phyloP scores from a whole-genome alignment of 805 yeast species.

The Myxozyma kluyveri region DNA sequence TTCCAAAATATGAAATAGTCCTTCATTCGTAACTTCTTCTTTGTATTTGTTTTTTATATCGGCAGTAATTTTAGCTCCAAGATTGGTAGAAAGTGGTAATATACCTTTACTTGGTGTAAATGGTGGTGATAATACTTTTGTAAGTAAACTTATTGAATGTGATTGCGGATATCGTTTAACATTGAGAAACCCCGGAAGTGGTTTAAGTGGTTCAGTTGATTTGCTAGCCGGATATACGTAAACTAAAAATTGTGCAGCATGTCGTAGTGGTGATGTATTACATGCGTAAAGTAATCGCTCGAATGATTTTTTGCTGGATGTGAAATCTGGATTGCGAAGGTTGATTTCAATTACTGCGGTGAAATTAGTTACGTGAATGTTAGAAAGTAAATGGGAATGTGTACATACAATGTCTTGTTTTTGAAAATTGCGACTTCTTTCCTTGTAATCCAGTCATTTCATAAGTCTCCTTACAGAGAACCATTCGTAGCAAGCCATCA shows the following conservation, averaged over 20 bases:
- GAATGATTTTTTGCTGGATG: slow-evolving; percentile 19
- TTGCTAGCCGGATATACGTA: slow-evolving; percentile 7
- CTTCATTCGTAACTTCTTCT: slow-evolving; percentile 12
- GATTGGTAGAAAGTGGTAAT: background rate
- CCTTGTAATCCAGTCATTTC: slow-evolving; percentile 23
- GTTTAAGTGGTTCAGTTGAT: slow-evolving; percentile 2
- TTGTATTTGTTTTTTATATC: background rate
- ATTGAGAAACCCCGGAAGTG: slow-evolving; percentile 13
- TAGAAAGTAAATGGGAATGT: background rate
- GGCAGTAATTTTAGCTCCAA: background rate
- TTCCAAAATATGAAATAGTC: slow-evolving; percentile 18
- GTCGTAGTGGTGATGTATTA: slow-evolving; percentile 8
- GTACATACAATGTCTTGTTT: slow-evolving; percentile 13
- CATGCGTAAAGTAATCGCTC: slow-evolving; percentile 13
- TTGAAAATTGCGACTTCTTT: slow-evolving; percentile 16
- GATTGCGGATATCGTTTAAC: slow-evolving; percentile 13
- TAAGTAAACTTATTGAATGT: background rate
- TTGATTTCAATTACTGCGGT: slow-evolving; percentile 16
- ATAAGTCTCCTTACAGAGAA: slow-evolving; percentile 17
- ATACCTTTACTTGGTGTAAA: slow-evolving; percentile 6
- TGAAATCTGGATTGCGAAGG: slow-evolving; percentile 20
- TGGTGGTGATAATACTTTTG: slow-evolving; percentile 13
- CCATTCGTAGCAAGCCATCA: slow-evolving; percentile 19
- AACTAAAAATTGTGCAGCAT: slow-evolving; percentile 14
- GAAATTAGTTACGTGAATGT: background rate